These are phyloP conservation scores for Neofusicoccum ribis DNA, from an alignment of 2,329 filamentous ascomycete genomes.

Conservation along the genomic window DNA sequence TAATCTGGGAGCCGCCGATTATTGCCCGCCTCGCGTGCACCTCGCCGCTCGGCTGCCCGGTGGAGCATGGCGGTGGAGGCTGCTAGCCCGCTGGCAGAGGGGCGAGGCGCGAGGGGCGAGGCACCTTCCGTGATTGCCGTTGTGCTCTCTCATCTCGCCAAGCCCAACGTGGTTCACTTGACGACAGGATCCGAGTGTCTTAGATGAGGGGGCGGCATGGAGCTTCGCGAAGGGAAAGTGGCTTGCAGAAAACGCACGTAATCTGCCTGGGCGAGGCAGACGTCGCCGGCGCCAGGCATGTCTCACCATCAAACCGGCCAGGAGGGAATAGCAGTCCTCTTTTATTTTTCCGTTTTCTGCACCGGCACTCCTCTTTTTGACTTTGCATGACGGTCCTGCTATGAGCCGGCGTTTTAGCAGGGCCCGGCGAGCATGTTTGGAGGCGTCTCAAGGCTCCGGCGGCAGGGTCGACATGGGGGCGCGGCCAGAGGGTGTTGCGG, in stretches of 20 bases:
- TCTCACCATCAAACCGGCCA: conserved; percentile 10
- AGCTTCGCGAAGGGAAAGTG: not conserved
- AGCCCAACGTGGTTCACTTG: not conserved
- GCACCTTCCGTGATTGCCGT: not conserved
- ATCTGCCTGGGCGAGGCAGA: conserved; percentile 4
- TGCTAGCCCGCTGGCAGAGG: not conserved
- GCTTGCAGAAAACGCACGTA: conserved; percentile 17
- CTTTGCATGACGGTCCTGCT: conserved; percentile 3
- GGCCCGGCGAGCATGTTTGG: conserved; percentile 4
- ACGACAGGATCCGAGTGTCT: not conserved
- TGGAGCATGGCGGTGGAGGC: not conserved
- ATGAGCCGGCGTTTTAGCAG: conserved; percentile 10
- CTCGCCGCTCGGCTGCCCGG: not conserved
- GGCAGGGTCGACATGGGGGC: not conserved
- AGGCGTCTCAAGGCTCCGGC: not conserved
- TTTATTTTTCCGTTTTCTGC: conserved; percentile 19
- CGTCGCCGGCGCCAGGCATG: not conserved
- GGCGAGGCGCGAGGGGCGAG: not conserved
- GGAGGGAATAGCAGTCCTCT: conserved; percentile 6
- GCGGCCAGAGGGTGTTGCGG: too few species aligned
- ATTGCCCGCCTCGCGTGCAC: conserved; percentile 1
- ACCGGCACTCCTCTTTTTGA: conserved; percentile 6
- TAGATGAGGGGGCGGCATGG: not conserved
- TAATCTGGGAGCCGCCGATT: conserved; percentile 5
- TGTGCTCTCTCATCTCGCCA: conserved; percentile 9